Evolutionary conservation across 176 grass and related monocot genomes (phyloP).

Genomic region (Saccharum officinarum): DNA sequence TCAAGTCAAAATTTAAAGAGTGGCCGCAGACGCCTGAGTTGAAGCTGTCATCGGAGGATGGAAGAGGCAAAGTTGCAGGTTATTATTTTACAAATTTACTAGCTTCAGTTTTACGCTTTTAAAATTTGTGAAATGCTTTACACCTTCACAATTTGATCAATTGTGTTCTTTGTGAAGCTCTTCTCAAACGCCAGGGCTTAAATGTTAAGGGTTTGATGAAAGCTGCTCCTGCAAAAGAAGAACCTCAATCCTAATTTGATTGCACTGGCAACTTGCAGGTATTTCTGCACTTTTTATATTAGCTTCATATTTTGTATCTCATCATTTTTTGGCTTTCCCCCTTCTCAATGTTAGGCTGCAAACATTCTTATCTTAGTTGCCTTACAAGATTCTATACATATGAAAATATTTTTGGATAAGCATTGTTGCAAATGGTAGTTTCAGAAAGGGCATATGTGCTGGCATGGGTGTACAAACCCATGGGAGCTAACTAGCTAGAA

Average conservation of each 20-base stretch:
- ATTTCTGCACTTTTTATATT: slow-evolving; percentile 19
- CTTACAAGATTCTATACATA: not conserved
- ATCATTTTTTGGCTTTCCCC: not conserved
- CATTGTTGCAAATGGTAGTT: not conserved
- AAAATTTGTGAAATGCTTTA: not conserved
- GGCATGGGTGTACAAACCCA: not conserved
- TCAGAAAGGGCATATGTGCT: not conserved
- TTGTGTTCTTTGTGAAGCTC: slow-evolving; percentile 58
- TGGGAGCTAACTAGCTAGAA: not conserved
- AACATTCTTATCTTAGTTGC: not conserved
- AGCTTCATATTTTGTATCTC: not conserved
- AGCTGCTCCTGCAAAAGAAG: slow-evolving; percentile 65
- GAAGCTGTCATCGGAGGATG: slow-evolving; percentile 84
- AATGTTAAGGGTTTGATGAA: slow-evolving; percentile 97
- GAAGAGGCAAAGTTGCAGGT: slow-evolving; percentile 99
- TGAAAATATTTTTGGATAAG: not conserved
- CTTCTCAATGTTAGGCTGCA: not conserved
- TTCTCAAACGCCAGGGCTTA: slow-evolving; percentile 92
- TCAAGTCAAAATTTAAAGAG: slow-evolving; percentile 87
- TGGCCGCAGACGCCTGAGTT: slow-evolving; percentile 83
- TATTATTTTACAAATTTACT: slow-evolving; percentile 26
- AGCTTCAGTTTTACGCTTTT: not conserved
- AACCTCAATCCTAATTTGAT: slow-evolving; percentile 78
- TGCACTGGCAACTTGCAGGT: slow-evolving; percentile 94
- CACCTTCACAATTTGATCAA: slow-evolving; percentile 24